Evolutionary conservation across 2,329 filamentous ascomycete genomes (phyloP).

Genomic region (Diaporthe capsici): DNA sequence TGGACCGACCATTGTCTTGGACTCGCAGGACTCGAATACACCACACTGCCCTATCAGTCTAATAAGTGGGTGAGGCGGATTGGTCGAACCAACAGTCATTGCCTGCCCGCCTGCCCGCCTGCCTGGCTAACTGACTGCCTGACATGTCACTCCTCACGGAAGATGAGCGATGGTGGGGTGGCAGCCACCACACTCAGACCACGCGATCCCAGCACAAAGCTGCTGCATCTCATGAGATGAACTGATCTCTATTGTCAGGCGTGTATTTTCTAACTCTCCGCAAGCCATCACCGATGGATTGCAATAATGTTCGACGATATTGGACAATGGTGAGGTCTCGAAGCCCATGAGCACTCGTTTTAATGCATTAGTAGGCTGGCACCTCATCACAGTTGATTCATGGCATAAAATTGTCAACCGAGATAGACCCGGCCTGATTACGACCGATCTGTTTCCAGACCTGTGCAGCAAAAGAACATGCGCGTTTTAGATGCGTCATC

Average conservation of each 20-base stretch:
- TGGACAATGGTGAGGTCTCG: not conserved
- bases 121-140: not conserved
- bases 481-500: constrained; percentile 12
- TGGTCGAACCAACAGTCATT: not conserved
- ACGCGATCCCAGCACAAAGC: not conserved
- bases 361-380: not conserved
- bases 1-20: constrained; percentile 23
- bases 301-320: no score
- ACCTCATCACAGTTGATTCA: not conserved
- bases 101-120: not conserved
- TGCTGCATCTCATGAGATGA: constrained; percentile 17
- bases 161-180: constrained; percentile 22
- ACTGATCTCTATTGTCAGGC: not conserved
- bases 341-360: not conserved
- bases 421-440: constrained; percentile 17
- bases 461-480: not conserved
- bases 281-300: not conserved
- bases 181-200: constrained; percentile 20
- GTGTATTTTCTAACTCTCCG: not conserved
- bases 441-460: not conserved
- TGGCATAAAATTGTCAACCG: constrained; percentile 5
- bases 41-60: not conserved
- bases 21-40: constrained; percentile 17
- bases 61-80: not conserved
- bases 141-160: constrained; percentile 20